A percentile compares a stretch with the other conserved stretches of the same genome.
Evolutionary conservation across 768 basidiomycete species (phyloP).

Genomic region (Serendipita sp.): DNA sequence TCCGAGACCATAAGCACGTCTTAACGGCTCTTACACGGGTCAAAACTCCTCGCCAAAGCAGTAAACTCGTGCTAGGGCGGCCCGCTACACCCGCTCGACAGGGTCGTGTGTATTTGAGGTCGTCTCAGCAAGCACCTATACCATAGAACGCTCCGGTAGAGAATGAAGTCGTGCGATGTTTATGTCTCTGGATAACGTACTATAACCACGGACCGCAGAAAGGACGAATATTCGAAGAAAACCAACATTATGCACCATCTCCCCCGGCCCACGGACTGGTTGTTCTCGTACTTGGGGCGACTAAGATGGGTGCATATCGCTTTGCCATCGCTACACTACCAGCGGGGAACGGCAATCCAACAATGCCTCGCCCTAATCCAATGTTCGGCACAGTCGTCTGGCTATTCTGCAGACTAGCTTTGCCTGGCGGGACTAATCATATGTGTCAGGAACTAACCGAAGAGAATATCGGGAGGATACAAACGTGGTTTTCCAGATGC

Average conservation of each 20-base stretch:
- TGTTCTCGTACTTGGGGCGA: conserved; percentile 53
- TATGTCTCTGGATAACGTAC: no score
- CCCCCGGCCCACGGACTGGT: conserved; percentile 63
- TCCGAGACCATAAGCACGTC: no score
- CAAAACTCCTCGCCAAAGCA: no score
- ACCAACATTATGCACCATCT: conserved; percentile 25
- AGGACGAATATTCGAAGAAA: no score
- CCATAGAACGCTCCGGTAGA: no score
- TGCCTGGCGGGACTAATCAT: conserved; percentile 8
- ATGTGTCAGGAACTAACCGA: not conserved
- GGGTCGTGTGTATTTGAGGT: no score
- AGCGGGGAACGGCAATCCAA: conserved; percentile 81
- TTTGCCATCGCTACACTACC: conserved; percentile 66
- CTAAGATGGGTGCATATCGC: conserved; percentile 46
- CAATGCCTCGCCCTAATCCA: conserved; percentile 58
- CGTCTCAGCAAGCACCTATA: no score
- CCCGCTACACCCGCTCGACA: no score
- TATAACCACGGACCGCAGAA: no score
- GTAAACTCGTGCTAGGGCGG: no score
- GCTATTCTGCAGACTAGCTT: conserved; percentile 16
- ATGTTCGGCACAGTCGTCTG: conserved; percentile 15
- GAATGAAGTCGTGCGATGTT: no score
- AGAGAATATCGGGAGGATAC: not conserved
- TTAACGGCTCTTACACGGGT: no score
- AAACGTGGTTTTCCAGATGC: not conserved